Percentiles rank a stretch among this genome's conserved stretches.
Evolutionary conservation across 768 basidiomycete species (phyloP).

Genomic region (Mycena metata): DNA sequence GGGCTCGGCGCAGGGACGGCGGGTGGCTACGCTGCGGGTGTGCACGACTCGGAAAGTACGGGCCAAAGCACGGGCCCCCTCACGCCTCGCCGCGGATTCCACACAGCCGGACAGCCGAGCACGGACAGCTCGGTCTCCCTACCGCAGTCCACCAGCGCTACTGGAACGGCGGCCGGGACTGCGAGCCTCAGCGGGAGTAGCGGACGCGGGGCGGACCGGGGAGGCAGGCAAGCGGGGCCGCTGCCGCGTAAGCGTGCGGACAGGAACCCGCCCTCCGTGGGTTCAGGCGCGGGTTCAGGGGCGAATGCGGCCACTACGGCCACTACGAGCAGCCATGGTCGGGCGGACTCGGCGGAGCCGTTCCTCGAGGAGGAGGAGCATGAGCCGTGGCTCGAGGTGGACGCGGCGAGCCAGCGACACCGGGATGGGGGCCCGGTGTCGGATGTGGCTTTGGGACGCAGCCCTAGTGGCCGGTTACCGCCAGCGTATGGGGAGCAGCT

Average conservation of each 20-base stretch:
- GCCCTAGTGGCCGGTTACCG: not conserved
- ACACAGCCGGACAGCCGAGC: conserved; percentile 20
- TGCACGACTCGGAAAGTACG: conserved; percentile 18
- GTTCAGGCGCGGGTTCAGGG: too few relatives aligned
- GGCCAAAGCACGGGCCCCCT: not conserved
- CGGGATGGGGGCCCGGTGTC: not conserved
- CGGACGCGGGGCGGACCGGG: not conserved
- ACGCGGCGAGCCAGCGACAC: not conserved
- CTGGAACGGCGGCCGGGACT: too few relatives aligned
- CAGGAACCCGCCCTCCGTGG: too few relatives aligned
- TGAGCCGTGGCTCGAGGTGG: not conserved
- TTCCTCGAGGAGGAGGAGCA: not conserved
- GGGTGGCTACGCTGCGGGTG: not conserved
- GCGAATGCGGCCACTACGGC: not conserved
- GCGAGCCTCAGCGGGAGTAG: conserved; percentile 8
- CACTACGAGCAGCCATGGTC: conserved; percentile 2
- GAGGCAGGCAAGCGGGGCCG: not conserved
- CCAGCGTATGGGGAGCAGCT: conserved; percentile 1
- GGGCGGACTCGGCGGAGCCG: conserved; percentile 14
- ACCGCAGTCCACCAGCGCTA: not conserved
- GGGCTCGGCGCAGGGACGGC: conserved; percentile 22
- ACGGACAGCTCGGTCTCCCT: too few relatives aligned
- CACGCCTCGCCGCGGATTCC: conserved; percentile 29
- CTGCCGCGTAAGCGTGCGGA: not conserved
- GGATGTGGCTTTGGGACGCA: not conserved